phyloP scores from a whole-genome alignment of 106 monocot genomes.

The Dendrobium chrysotoxum region DNA sequence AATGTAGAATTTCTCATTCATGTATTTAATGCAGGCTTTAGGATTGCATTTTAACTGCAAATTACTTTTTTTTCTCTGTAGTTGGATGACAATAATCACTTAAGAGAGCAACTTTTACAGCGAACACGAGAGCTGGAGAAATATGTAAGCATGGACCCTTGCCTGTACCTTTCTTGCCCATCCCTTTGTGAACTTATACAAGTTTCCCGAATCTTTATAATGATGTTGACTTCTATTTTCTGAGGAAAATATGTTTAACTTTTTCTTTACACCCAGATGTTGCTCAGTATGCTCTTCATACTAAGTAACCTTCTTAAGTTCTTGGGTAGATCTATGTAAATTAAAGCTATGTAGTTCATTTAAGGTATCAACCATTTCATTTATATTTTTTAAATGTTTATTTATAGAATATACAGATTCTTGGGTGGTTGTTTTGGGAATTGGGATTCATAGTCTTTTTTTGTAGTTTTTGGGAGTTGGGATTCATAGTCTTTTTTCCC shows the following conservation, averaged over 20 bases:
- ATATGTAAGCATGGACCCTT: conserved; percentile 38
- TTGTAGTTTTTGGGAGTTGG: not conserved
- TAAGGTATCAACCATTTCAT: not conserved
- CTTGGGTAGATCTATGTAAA: not conserved
- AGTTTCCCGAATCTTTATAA: not conserved
- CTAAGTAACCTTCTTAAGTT: not conserved
- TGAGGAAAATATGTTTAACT: not conserved
- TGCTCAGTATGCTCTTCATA: conserved; percentile 2
- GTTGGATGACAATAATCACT: conserved; percentile 74
- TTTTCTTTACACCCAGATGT: not conserved
- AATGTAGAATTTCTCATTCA: not conserved
- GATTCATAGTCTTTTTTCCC: not conserved
- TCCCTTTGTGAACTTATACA: not conserved
- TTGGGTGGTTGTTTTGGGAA: not conserved
- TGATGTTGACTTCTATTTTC: not conserved
- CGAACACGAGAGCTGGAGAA: conserved; percentile 57
- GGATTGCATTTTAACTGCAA: not conserved
- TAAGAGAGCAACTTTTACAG: conserved; percentile 52
- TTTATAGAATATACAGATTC: not conserved
- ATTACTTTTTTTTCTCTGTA: conserved; percentile 14
- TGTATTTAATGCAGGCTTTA: not conserved
- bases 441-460: not conserved
- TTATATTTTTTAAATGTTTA: not conserved
- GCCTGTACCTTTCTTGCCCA: not conserved
- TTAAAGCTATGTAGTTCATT: not conserved